Conservation (phyloP, 2,329 filamentous ascomycete genomes). For the Colletotrichum musae region DNA sequence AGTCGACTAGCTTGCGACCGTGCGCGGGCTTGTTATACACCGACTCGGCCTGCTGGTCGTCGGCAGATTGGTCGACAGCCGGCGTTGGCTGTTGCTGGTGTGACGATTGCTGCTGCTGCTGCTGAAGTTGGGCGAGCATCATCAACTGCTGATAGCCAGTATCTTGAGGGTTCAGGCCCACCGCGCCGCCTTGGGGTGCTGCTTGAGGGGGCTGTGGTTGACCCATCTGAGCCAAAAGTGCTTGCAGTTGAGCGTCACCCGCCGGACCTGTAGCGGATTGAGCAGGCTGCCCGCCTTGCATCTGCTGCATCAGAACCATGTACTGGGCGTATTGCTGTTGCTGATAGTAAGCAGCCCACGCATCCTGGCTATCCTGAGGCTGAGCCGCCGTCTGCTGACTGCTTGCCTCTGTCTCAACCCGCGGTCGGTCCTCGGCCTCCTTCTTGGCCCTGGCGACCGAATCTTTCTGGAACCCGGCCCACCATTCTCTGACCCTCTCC, state of each 20-base stretch:
- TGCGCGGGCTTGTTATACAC: conserved; percentile 40
- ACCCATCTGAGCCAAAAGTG: conserved; percentile 59
- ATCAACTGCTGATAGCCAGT: conserved; percentile 57
- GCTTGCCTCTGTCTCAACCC: conserved; percentile 51
- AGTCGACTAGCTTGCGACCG: conserved; percentile 40
- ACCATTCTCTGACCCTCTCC: conserved; percentile 67
- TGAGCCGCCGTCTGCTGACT: conserved; percentile 45
- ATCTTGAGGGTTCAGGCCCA: conserved; percentile 55
- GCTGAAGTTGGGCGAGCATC: conserved; percentile 56
- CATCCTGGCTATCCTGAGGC: conserved; percentile 42
- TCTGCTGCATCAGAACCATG: conserved; percentile 58
- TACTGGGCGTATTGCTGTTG: conserved; percentile 56
- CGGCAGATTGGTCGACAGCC: conserved; percentile 3
- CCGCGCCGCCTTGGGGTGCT: conserved; percentile 40
- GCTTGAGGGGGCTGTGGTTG: conserved; percentile 48
- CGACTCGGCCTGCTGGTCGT: conserved; percentile 40
- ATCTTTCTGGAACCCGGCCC: conserved; percentile 62
- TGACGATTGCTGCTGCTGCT: conserved; percentile 45
- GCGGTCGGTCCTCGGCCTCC: conserved; percentile 55
- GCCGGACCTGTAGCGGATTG: conserved; percentile 40
- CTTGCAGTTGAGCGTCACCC: conserved; percentile 58
- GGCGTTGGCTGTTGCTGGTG: conserved; percentile 41
- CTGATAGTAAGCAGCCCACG: conserved; percentile 49
- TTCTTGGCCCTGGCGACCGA: conserved; percentile 54
- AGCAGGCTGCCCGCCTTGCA: conserved; percentile 49